These are phyloP conservation scores for Clitopilus hobsonii DNA, from an alignment of 768 basidiomycete genomes.

Conservation along the genomic window DNA sequence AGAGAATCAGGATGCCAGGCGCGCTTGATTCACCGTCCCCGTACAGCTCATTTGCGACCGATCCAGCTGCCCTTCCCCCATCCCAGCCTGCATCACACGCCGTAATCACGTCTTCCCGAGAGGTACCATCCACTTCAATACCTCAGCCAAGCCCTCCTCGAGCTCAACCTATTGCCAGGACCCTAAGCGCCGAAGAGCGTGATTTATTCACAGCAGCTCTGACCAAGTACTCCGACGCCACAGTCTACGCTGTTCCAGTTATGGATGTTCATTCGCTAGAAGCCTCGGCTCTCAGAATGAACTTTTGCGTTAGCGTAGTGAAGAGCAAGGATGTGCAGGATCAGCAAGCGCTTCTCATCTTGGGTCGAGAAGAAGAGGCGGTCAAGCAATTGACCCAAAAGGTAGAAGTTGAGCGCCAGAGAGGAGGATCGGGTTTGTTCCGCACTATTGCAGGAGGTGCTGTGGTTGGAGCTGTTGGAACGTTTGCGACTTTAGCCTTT, in stretches of 20 bases:
- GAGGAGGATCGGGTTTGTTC: slow-evolving; percentile 15
- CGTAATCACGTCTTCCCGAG: not conserved
- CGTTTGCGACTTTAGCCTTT: slow-evolving; percentile 56
- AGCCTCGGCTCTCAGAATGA: slow-evolving; percentile 34
- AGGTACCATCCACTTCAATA: no score
- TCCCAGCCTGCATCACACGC: slow-evolving; percentile 1
- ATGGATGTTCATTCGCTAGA: slow-evolving; percentile 37
- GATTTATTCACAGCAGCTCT: slow-evolving; percentile 45
- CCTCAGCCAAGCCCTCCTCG: slow-evolving; percentile 7
- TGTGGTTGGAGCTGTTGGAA: slow-evolving; percentile 57
- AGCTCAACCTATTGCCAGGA: slow-evolving; percentile 31
- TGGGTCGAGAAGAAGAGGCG: slow-evolving; percentile 47
- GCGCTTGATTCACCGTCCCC: slow-evolving; percentile 47
- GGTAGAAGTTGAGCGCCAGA: slow-evolving; percentile 24
- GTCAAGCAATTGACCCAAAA: slow-evolving; percentile 35
- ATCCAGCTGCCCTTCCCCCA: slow-evolving; percentile 10
- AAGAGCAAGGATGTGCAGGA: slow-evolving; percentile 27
- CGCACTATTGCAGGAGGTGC: slow-evolving; percentile 50
- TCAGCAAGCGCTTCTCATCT: slow-evolving; percentile 40
- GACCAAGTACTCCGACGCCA: slow-evolving; percentile 36
- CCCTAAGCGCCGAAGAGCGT: slow-evolving; percentile 51
- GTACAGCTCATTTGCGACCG: slow-evolving; percentile 23
- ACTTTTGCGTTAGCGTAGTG: slow-evolving; percentile 40
- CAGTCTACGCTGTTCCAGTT: slow-evolving; percentile 43
- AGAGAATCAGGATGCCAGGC: slow-evolving; percentile 46